Evolutionary conservation across 2,329 filamentous ascomycete species (phyloP).

Genomic region (Xylaria sp.): DNA sequence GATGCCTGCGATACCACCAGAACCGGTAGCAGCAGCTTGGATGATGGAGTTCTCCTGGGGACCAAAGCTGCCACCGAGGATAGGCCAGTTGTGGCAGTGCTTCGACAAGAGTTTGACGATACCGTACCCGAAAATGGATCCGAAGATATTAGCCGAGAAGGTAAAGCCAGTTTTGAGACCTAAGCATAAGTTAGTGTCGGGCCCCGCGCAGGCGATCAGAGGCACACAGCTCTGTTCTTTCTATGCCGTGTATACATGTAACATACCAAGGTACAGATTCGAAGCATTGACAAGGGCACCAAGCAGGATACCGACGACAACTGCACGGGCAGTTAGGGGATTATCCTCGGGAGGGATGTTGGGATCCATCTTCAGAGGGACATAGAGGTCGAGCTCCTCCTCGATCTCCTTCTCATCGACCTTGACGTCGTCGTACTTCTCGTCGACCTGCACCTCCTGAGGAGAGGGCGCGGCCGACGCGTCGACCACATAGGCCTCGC

Average conservation of each 20-base stretch:
- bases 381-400: slow-evolving; percentile 54
- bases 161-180: slow-evolving; percentile 59
- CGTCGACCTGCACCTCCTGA: slow-evolving; percentile 43
- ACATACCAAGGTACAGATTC: slow-evolving; percentile 67
- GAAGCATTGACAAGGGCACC: slow-evolving; percentile 66
- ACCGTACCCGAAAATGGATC: slow-evolving; percentile 65
- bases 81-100: slow-evolving; percentile 56
- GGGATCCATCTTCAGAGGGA: slow-evolving; percentile 52
- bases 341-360: slow-evolving; percentile 49
- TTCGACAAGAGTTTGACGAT: slow-evolving; percentile 62
- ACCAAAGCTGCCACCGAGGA: slow-evolving; percentile 64
- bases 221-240: slow-evolving; percentile 25
- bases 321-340: slow-evolving; percentile 62
- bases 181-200: slow-evolving; percentile 35
- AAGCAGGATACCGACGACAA: slow-evolving; percentile 62
- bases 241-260: neutral
- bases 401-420: slow-evolving; percentile 45
- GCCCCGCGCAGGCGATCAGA: neutral
- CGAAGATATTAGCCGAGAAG: slow-evolving; percentile 58
- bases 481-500: slow-evolving; percentile 40
- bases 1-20: slow-evolving; percentile 63
- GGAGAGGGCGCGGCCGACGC: slow-evolving; percentile 29
- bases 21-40: slow-evolving; percentile 64
- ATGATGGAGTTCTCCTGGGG: slow-evolving; percentile 68
- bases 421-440: slow-evolving; percentile 42